These are phyloP conservation scores for Pythium oligandrum DNA, from an alignment of 352 stramenopile species.

Conservation along the genomic window DNA sequence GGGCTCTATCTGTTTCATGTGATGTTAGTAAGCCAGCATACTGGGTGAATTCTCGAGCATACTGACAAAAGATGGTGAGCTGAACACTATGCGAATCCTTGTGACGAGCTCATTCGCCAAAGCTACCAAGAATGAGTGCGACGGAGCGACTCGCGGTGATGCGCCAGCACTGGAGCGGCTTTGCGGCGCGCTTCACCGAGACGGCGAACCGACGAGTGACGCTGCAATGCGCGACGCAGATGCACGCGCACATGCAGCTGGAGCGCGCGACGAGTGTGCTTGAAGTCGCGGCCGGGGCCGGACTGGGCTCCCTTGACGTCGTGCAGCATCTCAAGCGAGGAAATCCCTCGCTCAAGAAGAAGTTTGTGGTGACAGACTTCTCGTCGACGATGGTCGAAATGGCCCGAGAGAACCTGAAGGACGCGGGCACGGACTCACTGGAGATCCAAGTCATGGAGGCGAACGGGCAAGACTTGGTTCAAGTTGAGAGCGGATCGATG, in stretches of 20 bases:
- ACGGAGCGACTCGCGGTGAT: constrained; percentile 5
- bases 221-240: constrained; percentile 32
- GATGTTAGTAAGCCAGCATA: too few relatives aligned
- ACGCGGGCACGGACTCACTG: constrained; percentile 10
- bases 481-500: constrained; percentile 24
- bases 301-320: constrained; percentile 39
- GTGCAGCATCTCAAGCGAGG: constrained; percentile 16
- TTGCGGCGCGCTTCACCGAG: constrained; percentile 32
- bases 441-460: constrained; percentile 24
- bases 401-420: constrained; percentile 25
- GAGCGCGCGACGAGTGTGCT: constrained; percentile 31
- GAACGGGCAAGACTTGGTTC: constrained; percentile 40
- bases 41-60: too few relatives aligned
- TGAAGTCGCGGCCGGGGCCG: constrained; percentile 41
- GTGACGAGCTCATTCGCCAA: too few relatives aligned
- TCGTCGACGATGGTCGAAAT: constrained; percentile 37
- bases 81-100: too few relatives aligned
- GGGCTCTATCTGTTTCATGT: too few relatives aligned
- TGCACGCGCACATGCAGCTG: constrained; percentile 53
- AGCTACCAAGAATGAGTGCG: too few relatives aligned
- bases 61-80: too few relatives aligned
- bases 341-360: constrained; percentile 12
- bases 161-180: constrained; percentile 9
- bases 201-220: constrained; percentile 46
- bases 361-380: constrained; percentile 36